Evolutionary conservation across 495 filamentous ascomycete genomes (phyloP).

Genomic region (Podospora australis): DNA sequence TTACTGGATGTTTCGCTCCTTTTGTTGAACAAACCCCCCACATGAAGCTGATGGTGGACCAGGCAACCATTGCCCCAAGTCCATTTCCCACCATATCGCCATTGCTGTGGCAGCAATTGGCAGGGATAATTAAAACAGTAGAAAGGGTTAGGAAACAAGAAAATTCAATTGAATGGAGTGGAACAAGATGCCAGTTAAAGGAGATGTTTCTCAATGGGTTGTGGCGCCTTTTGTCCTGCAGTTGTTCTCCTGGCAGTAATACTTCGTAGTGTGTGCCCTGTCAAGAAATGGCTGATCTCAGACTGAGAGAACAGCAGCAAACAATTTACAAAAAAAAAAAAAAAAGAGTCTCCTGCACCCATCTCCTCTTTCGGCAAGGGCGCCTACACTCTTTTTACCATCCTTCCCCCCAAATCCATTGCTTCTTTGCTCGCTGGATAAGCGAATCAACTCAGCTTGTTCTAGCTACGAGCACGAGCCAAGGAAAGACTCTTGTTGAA

Average conservation of each 20-base stretch:
- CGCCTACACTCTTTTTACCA: neutral
- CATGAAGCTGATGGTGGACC: slow-evolving; percentile 5
- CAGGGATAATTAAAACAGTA: slow-evolving; percentile 7
- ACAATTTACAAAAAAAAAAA: slow-evolving; percentile 2
- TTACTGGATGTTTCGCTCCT: neutral
- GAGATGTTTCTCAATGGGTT: too few relatives aligned
- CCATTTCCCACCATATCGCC: neutral
- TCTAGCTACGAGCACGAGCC: neutral
- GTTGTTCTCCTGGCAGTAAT: neutral
- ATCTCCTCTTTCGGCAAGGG: slow-evolving; percentile 15
- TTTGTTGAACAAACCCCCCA: slow-evolving; percentile 13
- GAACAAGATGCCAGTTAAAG: neutral
- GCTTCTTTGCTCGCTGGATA: neutral
- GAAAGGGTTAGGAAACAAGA: too few relatives aligned
- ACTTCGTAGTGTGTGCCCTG: slow-evolving; percentile 1
- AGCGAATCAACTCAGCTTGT: neutral
- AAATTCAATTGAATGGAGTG: too few relatives aligned
- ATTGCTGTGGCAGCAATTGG: slow-evolving; percentile 15
- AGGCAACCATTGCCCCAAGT: slow-evolving; percentile 13
- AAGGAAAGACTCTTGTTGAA: neutral
- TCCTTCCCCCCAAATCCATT: neutral
- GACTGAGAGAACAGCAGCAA: slow-evolving; percentile 4
- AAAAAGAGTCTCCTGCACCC: slow-evolving; percentile 2
- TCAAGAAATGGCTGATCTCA: neutral
- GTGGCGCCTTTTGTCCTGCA: too few relatives aligned